These are phyloP conservation scores for Trichoderma koningiopsis DNA, from an alignment of 2,329 filamentous ascomycete genomes.

Conservation along the genomic window DNA sequence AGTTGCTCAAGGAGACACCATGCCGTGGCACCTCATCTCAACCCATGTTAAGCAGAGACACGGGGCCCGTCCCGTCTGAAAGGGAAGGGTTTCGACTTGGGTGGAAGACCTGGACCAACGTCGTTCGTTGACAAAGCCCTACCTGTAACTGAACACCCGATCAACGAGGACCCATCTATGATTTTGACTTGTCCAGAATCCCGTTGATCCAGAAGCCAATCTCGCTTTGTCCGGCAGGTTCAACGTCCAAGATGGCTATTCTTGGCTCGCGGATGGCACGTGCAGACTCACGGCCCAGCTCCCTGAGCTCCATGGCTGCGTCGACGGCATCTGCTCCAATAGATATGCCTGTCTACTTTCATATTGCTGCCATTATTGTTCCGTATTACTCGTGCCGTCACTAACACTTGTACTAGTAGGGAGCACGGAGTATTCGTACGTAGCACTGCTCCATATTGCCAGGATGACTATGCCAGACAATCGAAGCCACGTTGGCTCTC, in stretches of 20 bases:
- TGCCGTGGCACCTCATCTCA: slow-evolving; percentile 13
- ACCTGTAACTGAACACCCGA: neutral
- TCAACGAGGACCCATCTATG: neutral
- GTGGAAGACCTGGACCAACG: neutral
- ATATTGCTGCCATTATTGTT: neutral
- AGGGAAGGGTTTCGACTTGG: neutral
- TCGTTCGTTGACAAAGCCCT: neutral
- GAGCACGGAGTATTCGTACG: neutral
- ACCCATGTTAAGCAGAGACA: neutral
- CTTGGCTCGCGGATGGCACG: slow-evolving; percentile 1
- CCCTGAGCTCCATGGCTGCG: neutral
- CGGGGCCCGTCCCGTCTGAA: neutral
- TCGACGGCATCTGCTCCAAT: neutral
- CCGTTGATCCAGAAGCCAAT: slow-evolving; percentile 9
- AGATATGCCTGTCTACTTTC: neutral
- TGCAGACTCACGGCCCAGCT: slow-evolving; percentile 5
- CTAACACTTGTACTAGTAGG: neutral
- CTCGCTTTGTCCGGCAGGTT: slow-evolving; percentile 16
- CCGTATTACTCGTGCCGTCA: neutral
- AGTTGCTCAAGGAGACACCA: neutral
- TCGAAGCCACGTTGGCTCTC: slow-evolving; percentile 14
- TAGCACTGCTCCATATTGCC: neutral
- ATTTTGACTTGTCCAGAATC: neutral
- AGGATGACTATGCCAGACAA: slow-evolving; percentile 5
- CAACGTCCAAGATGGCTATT: neutral